phyloP scores from a whole-genome alignment of 306 rosid genomes.

The Dryas octopetala region DNA sequence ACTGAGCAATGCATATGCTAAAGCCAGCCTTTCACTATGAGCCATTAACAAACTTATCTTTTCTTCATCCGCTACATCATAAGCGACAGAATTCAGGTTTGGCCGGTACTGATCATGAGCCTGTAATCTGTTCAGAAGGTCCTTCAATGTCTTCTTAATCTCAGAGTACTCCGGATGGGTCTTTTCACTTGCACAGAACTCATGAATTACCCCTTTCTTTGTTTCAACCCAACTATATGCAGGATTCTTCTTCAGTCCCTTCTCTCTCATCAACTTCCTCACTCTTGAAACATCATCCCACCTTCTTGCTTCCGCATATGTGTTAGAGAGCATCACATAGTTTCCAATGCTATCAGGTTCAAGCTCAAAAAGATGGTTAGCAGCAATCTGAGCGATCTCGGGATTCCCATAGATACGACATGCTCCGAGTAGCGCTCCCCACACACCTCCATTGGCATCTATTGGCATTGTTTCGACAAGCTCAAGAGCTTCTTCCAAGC shows the following conservation, averaged over 20 bases:
- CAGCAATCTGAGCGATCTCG: conserved; percentile 66
- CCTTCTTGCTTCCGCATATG: conserved; percentile 66
- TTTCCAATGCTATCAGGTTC: conserved; percentile 74
- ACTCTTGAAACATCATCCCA: conserved; percentile 73
- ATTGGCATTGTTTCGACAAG: conserved; percentile 66
- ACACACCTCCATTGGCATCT: conserved; percentile 62
- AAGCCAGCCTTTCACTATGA: conserved; percentile 84
- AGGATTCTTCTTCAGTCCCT: conserved; percentile 59
- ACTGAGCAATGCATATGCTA: conserved; percentile 59
- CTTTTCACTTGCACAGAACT: conserved; percentile 62
- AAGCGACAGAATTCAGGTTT: conserved; percentile 52
- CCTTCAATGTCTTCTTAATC: conserved; percentile 53
- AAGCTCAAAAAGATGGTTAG: conserved; percentile 61
- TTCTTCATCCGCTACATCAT: conserved; percentile 51
- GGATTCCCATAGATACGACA: conserved; percentile 63
- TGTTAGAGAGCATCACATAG: conserved; percentile 65
- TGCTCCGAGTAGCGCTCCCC: conserved; percentile 97
- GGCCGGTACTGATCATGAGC: conserved; percentile 53
- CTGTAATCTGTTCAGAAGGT: conserved; percentile 57
- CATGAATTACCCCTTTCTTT: conserved; percentile 53
- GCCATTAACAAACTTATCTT: conserved; percentile 51
- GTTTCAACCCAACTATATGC: conserved; percentile 85
- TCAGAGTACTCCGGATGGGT: conserved; percentile 52
- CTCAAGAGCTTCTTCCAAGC: conserved; percentile 62
- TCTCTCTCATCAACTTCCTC: conserved; percentile 62